Evolutionary conservation across 208 protist genomes (phyloP).

Genomic region (Wallacemonas rigidus): DNA sequence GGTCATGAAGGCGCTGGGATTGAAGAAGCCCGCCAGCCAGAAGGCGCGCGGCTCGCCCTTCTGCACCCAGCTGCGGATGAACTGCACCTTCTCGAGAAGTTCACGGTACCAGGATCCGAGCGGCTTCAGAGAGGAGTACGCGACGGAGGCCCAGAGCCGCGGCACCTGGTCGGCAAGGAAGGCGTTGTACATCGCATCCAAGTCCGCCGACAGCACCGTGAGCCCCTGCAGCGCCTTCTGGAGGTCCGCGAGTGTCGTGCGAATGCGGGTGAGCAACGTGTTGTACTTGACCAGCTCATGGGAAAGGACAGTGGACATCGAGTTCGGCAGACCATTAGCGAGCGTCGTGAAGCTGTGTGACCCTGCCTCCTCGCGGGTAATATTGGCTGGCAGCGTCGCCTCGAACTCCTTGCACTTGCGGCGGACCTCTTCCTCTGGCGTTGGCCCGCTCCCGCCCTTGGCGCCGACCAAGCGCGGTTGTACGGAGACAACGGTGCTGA

Average conservation of each 20-base stretch:
- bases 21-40: slow-evolving; percentile 98
- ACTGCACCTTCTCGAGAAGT: slow-evolving; percentile 90
- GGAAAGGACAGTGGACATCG: slow-evolving; percentile 95
- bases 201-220: slow-evolving; percentile 95
- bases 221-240: slow-evolving; percentile 96
- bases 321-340: slow-evolving; percentile 92
- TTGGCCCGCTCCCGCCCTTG: slow-evolving; percentile 28
- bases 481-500: slow-evolving; percentile 91
- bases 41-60: slow-evolving; percentile 93
- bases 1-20: slow-evolving; percentile 99
- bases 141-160: slow-evolving; percentile 86
- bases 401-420: slow-evolving; percentile 93
- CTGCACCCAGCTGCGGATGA: slow-evolving; percentile 94
- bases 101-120: slow-evolving; percentile 97
- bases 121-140: slow-evolving; percentile 97
- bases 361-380: slow-evolving; percentile 85
- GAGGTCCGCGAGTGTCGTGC: slow-evolving; percentile 87
- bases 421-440: slow-evolving; percentile 92
- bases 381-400: slow-evolving; percentile 57
- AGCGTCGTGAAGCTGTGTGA: slow-evolving; percentile 89
- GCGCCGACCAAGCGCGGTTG: slow-evolving; percentile 83
- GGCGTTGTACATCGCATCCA: slow-evolving; percentile 96
- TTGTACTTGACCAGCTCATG: slow-evolving; percentile 98
- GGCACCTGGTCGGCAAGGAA: slow-evolving; percentile 97
- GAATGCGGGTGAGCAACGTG: slow-evolving; percentile 91